Base-by-base conservation (phyloP, 1,139 yeast species). In the Kurtzmaniella quercitrusa region DNA sequence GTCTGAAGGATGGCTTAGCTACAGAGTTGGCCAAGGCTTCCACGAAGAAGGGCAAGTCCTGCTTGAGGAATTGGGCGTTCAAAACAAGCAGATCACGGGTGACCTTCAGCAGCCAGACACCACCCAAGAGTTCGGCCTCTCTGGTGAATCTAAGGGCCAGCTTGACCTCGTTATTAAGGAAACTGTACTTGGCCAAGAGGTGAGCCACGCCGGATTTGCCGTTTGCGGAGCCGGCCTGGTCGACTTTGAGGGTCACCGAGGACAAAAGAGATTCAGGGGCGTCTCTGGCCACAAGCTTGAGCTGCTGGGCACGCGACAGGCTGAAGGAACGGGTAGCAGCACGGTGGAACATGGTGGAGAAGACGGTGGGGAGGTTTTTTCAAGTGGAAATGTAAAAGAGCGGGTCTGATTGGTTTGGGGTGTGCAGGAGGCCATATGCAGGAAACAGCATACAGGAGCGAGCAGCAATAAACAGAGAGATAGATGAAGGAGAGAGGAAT, bases 51-150 rank as follows among this genome's bases (percentile, higher is more conserved):
- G 98, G 98, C 61, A 94, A 80, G 59, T 85, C 88, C 67, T 86
- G 87, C 65, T 84, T 83, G 67, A 93, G 79, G 74, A 93, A 93
- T 56, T 80, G 76, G 46, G 98, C 83, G 55, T 81, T 77, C 62
- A 93, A 79, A 51, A 86, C 79, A 53, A 94, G 78, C 58, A 84
- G 75, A 65, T 93, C 98, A 74, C 97, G 85, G 63, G 89, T 81
- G 55, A 89, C 84, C 46, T 66, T 59, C 41, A 95, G 74, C 42
- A 78, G 63, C 65, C 89, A 80, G 51, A 69, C 70, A 61, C 96
- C 98, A 53, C 98, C 98, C 57, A 93, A 77, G 54, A 93, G 80
- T 73, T 94, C 99, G 45, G 93, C 73, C 72, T 94, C 98, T 70
- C 98, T 86, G 59, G 91, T 86, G 60, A 91, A 77, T 73, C 98